Conservation (phyloP, 2,329 filamentous ascomycete genomes). For the Metarhizium brunneum region DNA sequence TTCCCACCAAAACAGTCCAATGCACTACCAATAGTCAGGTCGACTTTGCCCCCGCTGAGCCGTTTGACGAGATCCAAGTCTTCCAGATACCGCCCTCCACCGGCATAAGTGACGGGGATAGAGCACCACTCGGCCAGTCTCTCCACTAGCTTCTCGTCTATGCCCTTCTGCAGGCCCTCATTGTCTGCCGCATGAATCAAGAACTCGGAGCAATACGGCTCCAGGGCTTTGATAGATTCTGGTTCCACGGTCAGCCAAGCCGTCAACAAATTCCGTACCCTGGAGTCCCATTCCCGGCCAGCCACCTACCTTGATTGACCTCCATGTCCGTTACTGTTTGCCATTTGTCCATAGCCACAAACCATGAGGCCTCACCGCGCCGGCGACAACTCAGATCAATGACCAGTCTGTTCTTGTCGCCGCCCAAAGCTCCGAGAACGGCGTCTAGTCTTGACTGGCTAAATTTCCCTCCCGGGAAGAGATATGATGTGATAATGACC, state of each 20-base stretch:
- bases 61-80: conserved; percentile 76
- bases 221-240: conserved; percentile 74
- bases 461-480: conserved; percentile 80
- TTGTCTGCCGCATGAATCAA: conserved; percentile 96
- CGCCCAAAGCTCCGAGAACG: conserved; percentile 62
- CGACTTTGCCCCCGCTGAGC: conserved; percentile 72
- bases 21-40: conserved; percentile 93
- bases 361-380: conserved; percentile 66
- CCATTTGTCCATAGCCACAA: conserved; percentile 99
- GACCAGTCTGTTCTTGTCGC: conserved; percentile 73
- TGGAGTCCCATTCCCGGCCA: not conserved
- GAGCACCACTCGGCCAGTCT: conserved; percentile 75
- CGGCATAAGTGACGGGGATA: conserved; percentile 93
- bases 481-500: conserved; percentile 94
- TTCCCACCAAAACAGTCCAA: conserved; percentile 90
- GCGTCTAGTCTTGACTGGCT: conserved; percentile 66
- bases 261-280: not conserved
- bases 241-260: not conserved
- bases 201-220: conserved; percentile 93
- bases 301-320: conserved; percentile 63
- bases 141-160: conserved; percentile 76
- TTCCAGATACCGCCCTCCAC: conserved; percentile 73
- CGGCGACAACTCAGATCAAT: conserved; percentile 89
- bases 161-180: conserved; percentile 83
- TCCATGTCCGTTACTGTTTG: conserved; percentile 97